These are phyloP conservation scores for Sarocladium brachiariae DNA, from an alignment of 2,329 filamentous ascomycete species.

Conservation along the genomic window DNA sequence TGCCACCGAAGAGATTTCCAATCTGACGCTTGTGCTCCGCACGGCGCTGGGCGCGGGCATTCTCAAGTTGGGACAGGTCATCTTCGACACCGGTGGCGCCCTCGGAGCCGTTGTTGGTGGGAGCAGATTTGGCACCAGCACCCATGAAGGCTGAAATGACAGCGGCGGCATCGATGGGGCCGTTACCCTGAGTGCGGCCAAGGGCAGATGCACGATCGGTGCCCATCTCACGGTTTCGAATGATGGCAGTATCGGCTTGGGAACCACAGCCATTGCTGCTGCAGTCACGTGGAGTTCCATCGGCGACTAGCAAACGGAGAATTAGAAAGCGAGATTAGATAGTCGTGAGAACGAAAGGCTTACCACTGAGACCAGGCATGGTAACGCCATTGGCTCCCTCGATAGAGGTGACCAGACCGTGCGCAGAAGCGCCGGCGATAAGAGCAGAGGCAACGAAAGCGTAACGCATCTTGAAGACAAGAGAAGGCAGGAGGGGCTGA, in stretches of 20 bases:
- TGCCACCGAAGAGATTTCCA: slow-evolving; percentile 22
- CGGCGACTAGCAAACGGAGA: slow-evolving; percentile 38
- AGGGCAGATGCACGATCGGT: slow-evolving; percentile 47
- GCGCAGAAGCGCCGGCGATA: slow-evolving; percentile 44
- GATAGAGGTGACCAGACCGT: slow-evolving; percentile 51
- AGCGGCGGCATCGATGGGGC: slow-evolving; percentile 48
- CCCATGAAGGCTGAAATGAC: slow-evolving; percentile 58
- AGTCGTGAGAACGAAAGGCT: too few relatives aligned
- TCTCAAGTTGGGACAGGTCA: slow-evolving; percentile 25
- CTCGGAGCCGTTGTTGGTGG: slow-evolving; percentile 32
- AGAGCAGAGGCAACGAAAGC: slow-evolving; percentile 24
- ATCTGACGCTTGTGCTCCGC: slow-evolving; percentile 22
- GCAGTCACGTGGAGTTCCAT: slow-evolving; percentile 64
- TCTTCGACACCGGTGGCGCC: slow-evolving; percentile 37
- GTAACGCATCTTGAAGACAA: slow-evolving; percentile 25
- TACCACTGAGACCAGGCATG: slow-evolving; percentile 50
- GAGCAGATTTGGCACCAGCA: slow-evolving; percentile 20
- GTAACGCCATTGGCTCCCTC: slow-evolving; percentile 54
- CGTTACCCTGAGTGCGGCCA: slow-evolving; percentile 56
- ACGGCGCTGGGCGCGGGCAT: slow-evolving; percentile 14
- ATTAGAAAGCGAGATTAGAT: slow-evolving; percentile 8
- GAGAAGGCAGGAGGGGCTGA: too few relatives aligned
- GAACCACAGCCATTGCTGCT: slow-evolving; percentile 47
- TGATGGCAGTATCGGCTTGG: slow-evolving; percentile 66
- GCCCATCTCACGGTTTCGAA: slow-evolving; percentile 52